These are phyloP conservation scores for Hypoxylon rubiginosum DNA, from an alignment of 2,329 filamentous ascomycete species.

Conservation along the genomic window DNA sequence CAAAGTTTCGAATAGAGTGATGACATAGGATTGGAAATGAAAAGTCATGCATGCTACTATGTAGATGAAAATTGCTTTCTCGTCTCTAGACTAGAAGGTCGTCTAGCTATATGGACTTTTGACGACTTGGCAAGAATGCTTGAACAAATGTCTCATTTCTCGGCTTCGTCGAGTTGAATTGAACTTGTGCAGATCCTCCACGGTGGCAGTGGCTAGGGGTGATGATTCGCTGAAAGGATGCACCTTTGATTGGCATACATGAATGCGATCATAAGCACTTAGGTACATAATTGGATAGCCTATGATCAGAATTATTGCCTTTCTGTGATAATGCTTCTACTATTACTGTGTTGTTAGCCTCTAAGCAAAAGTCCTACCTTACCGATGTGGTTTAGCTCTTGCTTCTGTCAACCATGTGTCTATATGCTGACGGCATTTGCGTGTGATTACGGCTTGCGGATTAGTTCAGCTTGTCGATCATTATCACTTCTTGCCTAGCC, in stretches of 20 bases:
- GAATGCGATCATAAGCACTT: slow-evolving; percentile 32
- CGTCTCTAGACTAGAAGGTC: slow-evolving; percentile 4
- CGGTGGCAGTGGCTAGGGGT: slow-evolving; percentile 3
- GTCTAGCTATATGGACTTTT: slow-evolving; percentile 8
- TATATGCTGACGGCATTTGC: slow-evolving; percentile 27
- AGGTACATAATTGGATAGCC: slow-evolving; percentile 2
- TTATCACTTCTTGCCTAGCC: slow-evolving; percentile 11
- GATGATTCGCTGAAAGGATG: neutral
- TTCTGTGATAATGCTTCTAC: slow-evolving; percentile 1
- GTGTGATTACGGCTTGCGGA: slow-evolving; percentile 3
- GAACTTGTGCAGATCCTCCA: slow-evolving; percentile 7
- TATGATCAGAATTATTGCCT: slow-evolving; percentile 14
- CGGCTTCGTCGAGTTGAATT: neutral
- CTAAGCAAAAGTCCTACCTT: slow-evolving; percentile 7
- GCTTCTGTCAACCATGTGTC: slow-evolving; percentile 3
- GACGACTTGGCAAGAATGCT: slow-evolving; percentile 12
- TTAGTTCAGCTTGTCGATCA: slow-evolving; percentile 35
- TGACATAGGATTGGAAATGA: slow-evolving; percentile 3
- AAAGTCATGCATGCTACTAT: neutral
- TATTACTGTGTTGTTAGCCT: slow-evolving; percentile 13
- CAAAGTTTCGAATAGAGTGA: neutral
- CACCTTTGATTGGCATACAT: slow-evolving; percentile 18
- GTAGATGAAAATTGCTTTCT: slow-evolving; percentile 2
- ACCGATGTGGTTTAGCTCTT: slow-evolving; percentile 8
- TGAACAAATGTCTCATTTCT: slow-evolving; percentile 14